Percentiles rank a stretch among this genome's conserved stretches.
Conservation (phyloP, 2,329 filamentous ascomycete genomes). For the Phyllosticta citriasiana region DNA sequence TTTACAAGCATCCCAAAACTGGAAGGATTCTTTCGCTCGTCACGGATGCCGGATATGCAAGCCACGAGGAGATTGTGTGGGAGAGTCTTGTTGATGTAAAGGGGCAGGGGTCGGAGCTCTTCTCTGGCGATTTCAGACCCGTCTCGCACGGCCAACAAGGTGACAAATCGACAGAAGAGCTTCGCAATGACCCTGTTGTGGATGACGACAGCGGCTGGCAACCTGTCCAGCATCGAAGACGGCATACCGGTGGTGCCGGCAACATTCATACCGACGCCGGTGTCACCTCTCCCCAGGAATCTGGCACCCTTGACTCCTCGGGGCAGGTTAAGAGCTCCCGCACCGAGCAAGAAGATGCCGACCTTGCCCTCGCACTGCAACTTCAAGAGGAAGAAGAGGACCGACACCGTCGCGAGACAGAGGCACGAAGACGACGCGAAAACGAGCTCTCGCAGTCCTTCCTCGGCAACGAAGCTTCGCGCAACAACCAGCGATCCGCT, state of each 20-base stretch:
- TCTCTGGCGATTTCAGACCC: constrained; percentile 79
- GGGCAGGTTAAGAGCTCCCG: not conserved
- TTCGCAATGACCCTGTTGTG: constrained; percentile 24
- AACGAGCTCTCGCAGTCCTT: constrained; percentile 59
- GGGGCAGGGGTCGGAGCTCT: constrained; percentile 71
- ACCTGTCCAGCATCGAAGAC: constrained; percentile 1
- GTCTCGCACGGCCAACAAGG: constrained; percentile 50
- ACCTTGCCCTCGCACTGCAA: constrained; percentile 80
- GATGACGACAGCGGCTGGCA: constrained; percentile 40
- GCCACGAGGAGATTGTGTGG: constrained; percentile 89
- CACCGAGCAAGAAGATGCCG: constrained; percentile 65
- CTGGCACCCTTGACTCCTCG: constrained; percentile 15
- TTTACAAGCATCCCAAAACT: constrained; percentile 72
- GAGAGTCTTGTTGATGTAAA: constrained; percentile 85
- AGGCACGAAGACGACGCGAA: constrained; percentile 55
- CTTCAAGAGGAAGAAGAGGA: constrained; percentile 92
- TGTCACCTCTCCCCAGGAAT: constrained; percentile 11
- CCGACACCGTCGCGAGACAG: constrained; percentile 50
- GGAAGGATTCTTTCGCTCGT: constrained; percentile 72
- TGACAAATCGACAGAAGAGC: constrained; percentile 20
- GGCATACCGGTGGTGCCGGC: constrained; percentile 12
- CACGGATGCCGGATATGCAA: constrained; percentile 83
- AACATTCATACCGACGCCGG: constrained; percentile 8
- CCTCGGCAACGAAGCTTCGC: constrained; percentile 39
- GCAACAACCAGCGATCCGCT: constrained; percentile 9